Conservation (phyloP, 768 basidiomycete species). For the Rhodotorula taiwanensis region DNA sequence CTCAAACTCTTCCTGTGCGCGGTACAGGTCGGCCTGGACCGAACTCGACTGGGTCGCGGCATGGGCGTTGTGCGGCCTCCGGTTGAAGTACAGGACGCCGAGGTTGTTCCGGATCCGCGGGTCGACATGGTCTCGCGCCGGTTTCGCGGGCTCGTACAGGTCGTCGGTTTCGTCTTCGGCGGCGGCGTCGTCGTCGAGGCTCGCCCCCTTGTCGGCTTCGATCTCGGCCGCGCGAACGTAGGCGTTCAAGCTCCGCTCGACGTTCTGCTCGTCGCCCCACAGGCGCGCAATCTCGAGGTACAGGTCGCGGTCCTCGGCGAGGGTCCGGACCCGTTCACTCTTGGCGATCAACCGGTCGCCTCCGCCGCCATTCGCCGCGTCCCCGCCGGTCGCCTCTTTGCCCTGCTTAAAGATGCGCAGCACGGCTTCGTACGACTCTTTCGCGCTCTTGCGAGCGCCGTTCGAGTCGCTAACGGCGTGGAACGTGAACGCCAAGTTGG, state of each 20-base stretch:
- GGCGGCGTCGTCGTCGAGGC: slow-evolving; percentile 29
- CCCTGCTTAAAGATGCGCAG: slow-evolving; percentile 56
- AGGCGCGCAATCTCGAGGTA: slow-evolving; percentile 81
- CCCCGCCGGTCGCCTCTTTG: neutral
- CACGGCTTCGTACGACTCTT: slow-evolving; percentile 73
- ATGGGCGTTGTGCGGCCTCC: neutral
- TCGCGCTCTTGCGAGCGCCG: slow-evolving; percentile 65
- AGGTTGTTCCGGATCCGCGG: slow-evolving; percentile 41
- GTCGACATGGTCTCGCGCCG: slow-evolving; percentile 14
- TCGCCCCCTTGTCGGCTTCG: slow-evolving; percentile 37
- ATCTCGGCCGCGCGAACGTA: slow-evolving; percentile 57
- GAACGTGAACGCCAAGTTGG: slow-evolving; percentile 59
- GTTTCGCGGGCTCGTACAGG: slow-evolving; percentile 1
- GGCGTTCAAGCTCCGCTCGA: slow-evolving; percentile 63
- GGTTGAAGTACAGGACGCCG: slow-evolving; percentile 38
- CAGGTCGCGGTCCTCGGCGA: slow-evolving; percentile 64
- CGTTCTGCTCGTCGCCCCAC: slow-evolving; percentile 66
- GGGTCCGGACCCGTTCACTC: slow-evolving; percentile 30
- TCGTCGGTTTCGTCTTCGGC: slow-evolving; percentile 12
- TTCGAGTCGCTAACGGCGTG: slow-evolving; percentile 64
- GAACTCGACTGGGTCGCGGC: slow-evolving; percentile 35
- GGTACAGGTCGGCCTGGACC: slow-evolving; percentile 41
- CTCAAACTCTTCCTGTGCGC: slow-evolving; percentile 65
- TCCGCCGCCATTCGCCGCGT: neutral
- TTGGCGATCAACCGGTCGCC: neutral